A percentile compares a stretch with the other conserved stretches of the same genome.
These are phyloP conservation scores for Pseudocercospora musae DNA, from an alignment of 2,329 filamentous ascomycete genomes.

Conservation along the genomic window DNA sequence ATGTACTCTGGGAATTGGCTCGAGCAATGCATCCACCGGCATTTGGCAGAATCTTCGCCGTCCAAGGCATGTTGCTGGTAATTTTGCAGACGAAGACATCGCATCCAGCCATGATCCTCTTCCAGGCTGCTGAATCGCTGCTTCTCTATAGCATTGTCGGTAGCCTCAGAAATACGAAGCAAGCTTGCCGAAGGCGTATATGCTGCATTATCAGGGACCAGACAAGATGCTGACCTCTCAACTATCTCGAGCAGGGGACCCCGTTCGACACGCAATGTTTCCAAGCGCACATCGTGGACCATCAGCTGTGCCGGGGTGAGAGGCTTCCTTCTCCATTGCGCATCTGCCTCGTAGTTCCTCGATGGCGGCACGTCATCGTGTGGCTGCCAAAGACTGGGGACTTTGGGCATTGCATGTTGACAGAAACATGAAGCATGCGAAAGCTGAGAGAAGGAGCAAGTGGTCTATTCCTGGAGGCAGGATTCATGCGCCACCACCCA, in stretches of 20 bases:
- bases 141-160: constrained; percentile 38
- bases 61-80: constrained; percentile 34
- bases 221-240: constrained; percentile 35
- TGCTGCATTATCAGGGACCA: constrained; percentile 33
- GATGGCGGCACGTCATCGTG: constrained; percentile 9
- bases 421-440: background rate
- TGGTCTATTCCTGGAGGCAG: too few relatives aligned
- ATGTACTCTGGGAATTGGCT: constrained; percentile 43
- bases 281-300: constrained; percentile 40
- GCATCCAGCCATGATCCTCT: constrained; percentile 44
- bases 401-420: constrained; percentile 20
- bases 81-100: constrained; percentile 35
- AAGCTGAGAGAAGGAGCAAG: background rate
- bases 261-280: constrained; percentile 32
- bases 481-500: too few relatives aligned
- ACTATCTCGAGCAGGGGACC: constrained; percentile 40
- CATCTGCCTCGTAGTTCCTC: constrained; percentile 36
- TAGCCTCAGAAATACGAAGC: constrained; percentile 23
- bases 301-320: constrained; percentile 41
- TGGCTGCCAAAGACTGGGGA: background rate
- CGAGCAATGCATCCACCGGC: constrained; percentile 44
- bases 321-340: constrained; percentile 39
- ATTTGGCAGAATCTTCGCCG: constrained; percentile 32
- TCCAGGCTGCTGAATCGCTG: constrained; percentile 36
- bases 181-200: constrained; percentile 22